These are phyloP conservation scores for Usnea hakonensis DNA, from an alignment of 495 filamentous ascomycete genomes.

Conservation along the genomic window DNA sequence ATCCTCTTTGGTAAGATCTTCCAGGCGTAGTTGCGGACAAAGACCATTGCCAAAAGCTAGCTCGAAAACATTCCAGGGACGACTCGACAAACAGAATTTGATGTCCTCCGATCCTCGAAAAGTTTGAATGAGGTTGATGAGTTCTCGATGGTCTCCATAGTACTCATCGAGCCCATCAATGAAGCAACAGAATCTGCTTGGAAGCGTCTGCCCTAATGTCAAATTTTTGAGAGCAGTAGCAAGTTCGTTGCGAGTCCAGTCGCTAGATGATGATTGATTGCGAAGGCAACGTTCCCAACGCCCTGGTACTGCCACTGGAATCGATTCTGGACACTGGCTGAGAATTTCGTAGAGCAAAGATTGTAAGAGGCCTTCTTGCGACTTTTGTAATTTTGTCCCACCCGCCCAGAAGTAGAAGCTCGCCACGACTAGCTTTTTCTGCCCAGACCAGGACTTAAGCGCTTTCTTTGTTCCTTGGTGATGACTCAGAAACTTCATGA, in stretches of 20 bases:
- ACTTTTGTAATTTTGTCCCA: slow-evolving; percentile 34
- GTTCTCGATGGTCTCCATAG: slow-evolving; percentile 13
- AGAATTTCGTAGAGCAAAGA: slow-evolving; percentile 36
- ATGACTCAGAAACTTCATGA: slow-evolving; percentile 35
- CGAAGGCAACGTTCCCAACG: neutral
- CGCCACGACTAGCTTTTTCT: slow-evolving; percentile 28
- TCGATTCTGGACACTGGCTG: slow-evolving; percentile 29
- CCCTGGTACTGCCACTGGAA: slow-evolving; percentile 12
- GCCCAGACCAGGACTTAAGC: slow-evolving; percentile 28
- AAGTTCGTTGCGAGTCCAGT: no score
- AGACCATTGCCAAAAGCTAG: slow-evolving; percentile 25
- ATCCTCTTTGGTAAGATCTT: slow-evolving; percentile 10
- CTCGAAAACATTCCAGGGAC: slow-evolving; percentile 40
- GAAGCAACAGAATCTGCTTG: slow-evolving; percentile 35
- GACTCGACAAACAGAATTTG: slow-evolving; percentile 45
- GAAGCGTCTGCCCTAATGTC: neutral
- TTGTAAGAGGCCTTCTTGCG: slow-evolving; percentile 36
- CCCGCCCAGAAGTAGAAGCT: slow-evolving; percentile 42
- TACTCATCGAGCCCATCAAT: slow-evolving; percentile 45
- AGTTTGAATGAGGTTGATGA: slow-evolving; percentile 22
- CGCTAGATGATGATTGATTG: no score
- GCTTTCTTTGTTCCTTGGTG: slow-evolving; percentile 16
- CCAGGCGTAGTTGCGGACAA: slow-evolving; percentile 5
- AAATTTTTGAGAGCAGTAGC: no score
- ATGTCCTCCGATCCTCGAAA: slow-evolving; percentile 23